Base-by-base conservation (phyloP, 73 alveolate genomes). In the Diophrys appendiculata region DNA sequence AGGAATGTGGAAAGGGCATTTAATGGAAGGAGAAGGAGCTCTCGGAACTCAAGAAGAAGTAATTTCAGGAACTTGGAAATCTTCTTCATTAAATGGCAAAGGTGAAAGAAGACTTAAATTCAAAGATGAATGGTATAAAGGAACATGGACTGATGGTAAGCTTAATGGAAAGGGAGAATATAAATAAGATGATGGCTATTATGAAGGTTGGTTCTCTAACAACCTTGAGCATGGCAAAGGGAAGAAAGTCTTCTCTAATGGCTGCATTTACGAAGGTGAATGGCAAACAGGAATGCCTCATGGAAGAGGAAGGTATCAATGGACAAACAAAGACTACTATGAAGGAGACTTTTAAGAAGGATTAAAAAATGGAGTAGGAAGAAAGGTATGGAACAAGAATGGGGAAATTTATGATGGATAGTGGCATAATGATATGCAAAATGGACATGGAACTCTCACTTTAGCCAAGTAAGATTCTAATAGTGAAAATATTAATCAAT, bases 341-440 rank as follows among this genome's bases (percentile, higher is more conserved):
- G n/a, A n/a, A n/a, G n/a, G n/a, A 60, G 71, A 60, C 28, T 60
- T 60, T 23, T 3, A 11, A 11, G 71, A 60, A 23, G 71, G 71
- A 31, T 3, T 60, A 11, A 60, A 60, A 31, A 3, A 23, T 23
- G 71, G 71, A 31, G 11, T 23, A 60, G 71, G 71, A 23, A 60
- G 25, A 31, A 60, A 60, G 24, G 33, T 26, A 2, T 70, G 60
- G 76, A 72, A 1, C 11, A n/a, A n/a, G n/a, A 80, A 80, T 55
- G 89, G 89, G 2, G 55, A 72, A 35, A 31, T 72, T 2, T 80
- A 80, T 43, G 83, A 72, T 54, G 89, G 89, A 54, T 76, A 80
- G 29, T 80, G 89, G 89, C 27, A 31, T n/a, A 52, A 80, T 72
- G 89, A 80, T 29, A 29, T 26, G 65, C 65, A 79, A 33, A 5